A percentile compares a stretch with the other conserved stretches of the same genome.
These are phyloP conservation scores for Pseudoneurospora amorphoporcata DNA, from an alignment of 495 filamentous ascomycete genomes.

Conservation along the genomic window DNA sequence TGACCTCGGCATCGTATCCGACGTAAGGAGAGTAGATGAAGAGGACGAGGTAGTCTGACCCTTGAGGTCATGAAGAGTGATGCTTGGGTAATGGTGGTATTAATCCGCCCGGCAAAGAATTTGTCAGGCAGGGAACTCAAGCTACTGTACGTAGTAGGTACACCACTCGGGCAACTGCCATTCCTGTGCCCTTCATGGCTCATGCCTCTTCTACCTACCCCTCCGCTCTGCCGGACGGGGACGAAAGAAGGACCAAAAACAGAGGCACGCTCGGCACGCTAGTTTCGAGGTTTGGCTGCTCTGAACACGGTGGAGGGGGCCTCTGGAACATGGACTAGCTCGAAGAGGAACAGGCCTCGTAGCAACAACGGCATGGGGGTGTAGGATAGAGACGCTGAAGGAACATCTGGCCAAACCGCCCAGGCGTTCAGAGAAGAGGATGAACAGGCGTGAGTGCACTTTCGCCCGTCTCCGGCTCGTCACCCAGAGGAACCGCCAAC, in stretches of 20 bases:
- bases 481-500: not conserved
- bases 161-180: not conserved
- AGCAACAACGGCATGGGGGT: conserved; percentile 3
- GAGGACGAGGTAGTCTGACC: not conserved
- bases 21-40: not conserved
- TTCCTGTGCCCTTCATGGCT: not conserved
- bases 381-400: conserved; percentile 14
- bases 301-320: not conserved
- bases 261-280: not conserved
- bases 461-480: not conserved
- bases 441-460: conserved; percentile 2
- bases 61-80: not conserved
- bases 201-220: not conserved
- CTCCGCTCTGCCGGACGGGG: conserved; percentile 14
- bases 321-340: conserved; percentile 4
- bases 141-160: not conserved
- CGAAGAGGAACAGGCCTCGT: conserved; percentile 10
- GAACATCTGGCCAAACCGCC: conserved; percentile 14
- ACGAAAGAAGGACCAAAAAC: conserved; percentile 3
- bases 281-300: not conserved
- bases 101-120: not conserved
- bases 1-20: not conserved
- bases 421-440: conserved; percentile 13
- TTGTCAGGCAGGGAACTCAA: not conserved
- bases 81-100: not conserved